phyloP scores from a whole-genome alignment of 2,329 filamentous ascomycete genomes.

The Seiridium cupressi region DNA sequence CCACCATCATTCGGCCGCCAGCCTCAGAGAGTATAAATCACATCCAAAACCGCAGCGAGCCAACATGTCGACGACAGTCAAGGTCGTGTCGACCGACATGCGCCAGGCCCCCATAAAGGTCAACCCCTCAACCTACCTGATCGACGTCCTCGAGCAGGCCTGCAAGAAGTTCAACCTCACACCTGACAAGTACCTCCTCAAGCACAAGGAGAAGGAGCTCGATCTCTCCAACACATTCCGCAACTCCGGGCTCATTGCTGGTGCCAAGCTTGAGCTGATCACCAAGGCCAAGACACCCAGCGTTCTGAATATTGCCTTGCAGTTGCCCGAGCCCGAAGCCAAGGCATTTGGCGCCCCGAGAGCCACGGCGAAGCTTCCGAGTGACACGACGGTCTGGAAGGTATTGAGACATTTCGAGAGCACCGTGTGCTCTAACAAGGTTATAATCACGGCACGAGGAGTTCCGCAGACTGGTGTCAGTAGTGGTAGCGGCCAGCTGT shows the following conservation, averaged over 20 bases:
- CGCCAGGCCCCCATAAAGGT: slow-evolving; percentile 81
- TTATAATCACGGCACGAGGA: slow-evolving; percentile 84
- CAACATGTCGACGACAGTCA: slow-evolving; percentile 81
- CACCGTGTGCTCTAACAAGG: slow-evolving; percentile 55
- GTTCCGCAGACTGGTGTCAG: slow-evolving; percentile 61
- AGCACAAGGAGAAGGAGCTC: slow-evolving; percentile 83
- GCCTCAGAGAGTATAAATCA: too few relatives aligned
- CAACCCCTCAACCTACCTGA: slow-evolving; percentile 74
- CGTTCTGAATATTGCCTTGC: slow-evolving; percentile 84
- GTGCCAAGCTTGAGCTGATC: slow-evolving; percentile 90
- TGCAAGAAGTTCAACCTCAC: slow-evolving; percentile 77
- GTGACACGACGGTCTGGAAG: slow-evolving; percentile 85
- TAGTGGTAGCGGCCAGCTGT: slow-evolving; percentile 65
- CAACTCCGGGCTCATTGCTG: slow-evolving; percentile 76
- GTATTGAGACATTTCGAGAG: slow-evolving; percentile 88
- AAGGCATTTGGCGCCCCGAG: slow-evolving; percentile 58
- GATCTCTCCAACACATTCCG: slow-evolving; percentile 84
- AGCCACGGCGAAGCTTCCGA: slow-evolving; percentile 81
- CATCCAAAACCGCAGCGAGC: not conserved
- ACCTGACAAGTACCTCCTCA: slow-evolving; percentile 74
- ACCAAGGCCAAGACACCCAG: slow-evolving; percentile 82
- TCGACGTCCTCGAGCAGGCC: slow-evolving; percentile 83
- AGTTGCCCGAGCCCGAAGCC: slow-evolving; percentile 73
- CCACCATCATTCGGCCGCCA: not conserved
- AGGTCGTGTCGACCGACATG: slow-evolving; percentile 79